Evolutionary conservation across 2,329 filamentous ascomycete genomes (phyloP), one percentile per base, ranked within the genome.

Genomic region (Beauveria sp.): DNA sequence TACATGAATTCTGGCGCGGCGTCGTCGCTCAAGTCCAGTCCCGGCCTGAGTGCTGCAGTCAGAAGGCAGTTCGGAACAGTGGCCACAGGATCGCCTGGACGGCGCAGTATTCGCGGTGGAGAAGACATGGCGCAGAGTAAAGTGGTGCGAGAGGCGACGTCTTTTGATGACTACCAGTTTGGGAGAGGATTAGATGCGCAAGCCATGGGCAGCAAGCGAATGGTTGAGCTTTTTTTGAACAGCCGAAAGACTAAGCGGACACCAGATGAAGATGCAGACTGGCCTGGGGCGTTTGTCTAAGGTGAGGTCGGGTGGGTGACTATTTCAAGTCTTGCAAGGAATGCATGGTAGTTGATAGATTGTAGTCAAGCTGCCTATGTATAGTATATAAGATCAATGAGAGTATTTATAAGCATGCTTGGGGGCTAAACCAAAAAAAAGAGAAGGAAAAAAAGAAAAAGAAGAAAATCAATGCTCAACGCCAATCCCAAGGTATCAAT

Each of bases 161-260:
- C 18, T 56, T 42, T 8, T 62, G 56, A 30, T 63, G 66, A 22
- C 62, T 47, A 30, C 62, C 22, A 49, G 63, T 10, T 51, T 38
- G 58, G 62, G 1, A 60, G 58, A 22, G 65, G 69, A 7, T 62
- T 64, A 60, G 71, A 74, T 45, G 68, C 70, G 0, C 75, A 78
- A 62, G 69, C 68, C 0, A 68, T 76, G 63, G 78, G 78, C 2
- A 80, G 80, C 65, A 78, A 78, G 68, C 73, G 73, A 47, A 83
- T 84, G 78, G 81, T 84, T 8, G 81, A 84, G 58, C 62, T 79
- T 54, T 84, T 84, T 66, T 70, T 84, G 30, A 82, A 73, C 63
- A 81, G 76, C 52, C 74, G 81, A 20, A 74, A 77, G 18, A 77
- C 70, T 63, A 69, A 3, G 70, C 58, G 42, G n/a, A 30, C 20